These are phyloP conservation scores for Claviceps arundinis DNA, from an alignment of 2,329 filamentous ascomycete species.

Conservation along the genomic window DNA sequence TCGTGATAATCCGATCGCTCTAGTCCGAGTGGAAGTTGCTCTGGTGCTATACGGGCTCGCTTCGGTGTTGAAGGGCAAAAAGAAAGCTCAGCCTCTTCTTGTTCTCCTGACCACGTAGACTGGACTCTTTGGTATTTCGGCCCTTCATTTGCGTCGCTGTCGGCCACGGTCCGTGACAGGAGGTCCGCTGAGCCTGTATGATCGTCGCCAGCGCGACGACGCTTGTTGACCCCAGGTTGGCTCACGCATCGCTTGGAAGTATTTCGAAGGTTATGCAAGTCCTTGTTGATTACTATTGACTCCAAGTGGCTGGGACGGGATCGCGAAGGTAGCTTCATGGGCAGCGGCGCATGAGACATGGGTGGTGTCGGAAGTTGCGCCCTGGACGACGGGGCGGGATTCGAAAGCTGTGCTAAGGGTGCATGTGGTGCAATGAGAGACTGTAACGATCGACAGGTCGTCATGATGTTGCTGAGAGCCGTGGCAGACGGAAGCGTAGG, in stretches of 20 bases:
- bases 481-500: constrained; percentile 31
- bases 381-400: constrained; percentile 19
- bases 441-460: constrained; percentile 47
- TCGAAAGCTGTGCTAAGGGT: constrained; percentile 8
- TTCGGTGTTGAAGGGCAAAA: constrained; percentile 41
- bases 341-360: constrained; percentile 34
- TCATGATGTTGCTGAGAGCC: constrained; percentile 41
- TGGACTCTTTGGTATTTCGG: constrained; percentile 3
- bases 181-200: constrained; percentile 28
- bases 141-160: constrained; percentile 25
- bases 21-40: constrained; percentile 45
- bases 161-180: constrained; percentile 15
- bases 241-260: constrained; percentile 38
- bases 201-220: constrained; percentile 34
- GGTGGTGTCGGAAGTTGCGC: constrained; percentile 42
- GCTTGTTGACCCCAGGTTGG: constrained; percentile 38
- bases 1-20: constrained; percentile 45
- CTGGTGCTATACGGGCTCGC: constrained; percentile 45
- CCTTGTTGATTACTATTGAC: constrained; percentile 13
- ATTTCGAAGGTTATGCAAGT: constrained; percentile 27
- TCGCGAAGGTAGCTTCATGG: constrained; percentile 43
- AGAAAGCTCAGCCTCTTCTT: not conserved
- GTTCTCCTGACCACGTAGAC: not conserved
- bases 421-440: constrained; percentile 36
- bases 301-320: constrained; percentile 22